Percentiles rank a stretch among this genome's conserved stretches.
phyloP scores from a whole-genome alignment of 208 protist species.

The Acanthamoeba culbertsoni region DNA sequence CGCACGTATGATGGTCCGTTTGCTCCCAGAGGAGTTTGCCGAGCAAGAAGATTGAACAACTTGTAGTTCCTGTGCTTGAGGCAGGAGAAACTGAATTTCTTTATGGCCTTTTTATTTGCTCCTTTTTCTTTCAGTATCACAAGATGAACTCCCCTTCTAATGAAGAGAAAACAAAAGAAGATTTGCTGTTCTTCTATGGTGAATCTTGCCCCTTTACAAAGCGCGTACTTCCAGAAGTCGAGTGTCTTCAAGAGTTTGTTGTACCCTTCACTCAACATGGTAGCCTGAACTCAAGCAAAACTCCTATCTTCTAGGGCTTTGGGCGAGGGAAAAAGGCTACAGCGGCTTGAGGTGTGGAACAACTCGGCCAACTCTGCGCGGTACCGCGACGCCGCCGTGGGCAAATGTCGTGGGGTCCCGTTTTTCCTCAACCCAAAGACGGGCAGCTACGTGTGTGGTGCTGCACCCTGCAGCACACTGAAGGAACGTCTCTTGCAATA shows the following conservation, averaged over 20 bases:
- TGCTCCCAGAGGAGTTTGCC: neutral
- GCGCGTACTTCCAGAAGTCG: slow-evolving; percentile 30
- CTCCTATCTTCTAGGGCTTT: neutral
- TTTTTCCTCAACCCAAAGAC: slow-evolving; percentile 49
- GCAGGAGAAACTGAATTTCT: no score
- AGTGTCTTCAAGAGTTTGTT: slow-evolving; percentile 3
- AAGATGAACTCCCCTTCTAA: no score
- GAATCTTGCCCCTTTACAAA: slow-evolving; percentile 29
- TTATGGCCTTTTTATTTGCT: no score
- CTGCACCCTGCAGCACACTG: neutral
- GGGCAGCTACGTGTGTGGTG: slow-evolving; percentile 45
- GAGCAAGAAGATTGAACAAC: neutral
- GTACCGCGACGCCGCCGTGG: neutral
- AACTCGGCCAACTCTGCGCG: neutral
- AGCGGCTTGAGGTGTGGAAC: slow-evolving; percentile 5
- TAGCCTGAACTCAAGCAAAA: neutral
- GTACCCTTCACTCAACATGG: neutral
- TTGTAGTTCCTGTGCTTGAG: no score
- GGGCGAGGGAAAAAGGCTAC: neutral
- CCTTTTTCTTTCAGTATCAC: no score
- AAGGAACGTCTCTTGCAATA: neutral
- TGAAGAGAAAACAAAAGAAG: neutral
- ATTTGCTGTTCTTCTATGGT: slow-evolving; percentile 35
- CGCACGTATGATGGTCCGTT: neutral
- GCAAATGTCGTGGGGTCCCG: slow-evolving; percentile 44